Evolutionary conservation across 495 filamentous ascomycete species (phyloP), one percentile per base, ranked within the genome.

Genomic region (Oidiodendron maius): DNA sequence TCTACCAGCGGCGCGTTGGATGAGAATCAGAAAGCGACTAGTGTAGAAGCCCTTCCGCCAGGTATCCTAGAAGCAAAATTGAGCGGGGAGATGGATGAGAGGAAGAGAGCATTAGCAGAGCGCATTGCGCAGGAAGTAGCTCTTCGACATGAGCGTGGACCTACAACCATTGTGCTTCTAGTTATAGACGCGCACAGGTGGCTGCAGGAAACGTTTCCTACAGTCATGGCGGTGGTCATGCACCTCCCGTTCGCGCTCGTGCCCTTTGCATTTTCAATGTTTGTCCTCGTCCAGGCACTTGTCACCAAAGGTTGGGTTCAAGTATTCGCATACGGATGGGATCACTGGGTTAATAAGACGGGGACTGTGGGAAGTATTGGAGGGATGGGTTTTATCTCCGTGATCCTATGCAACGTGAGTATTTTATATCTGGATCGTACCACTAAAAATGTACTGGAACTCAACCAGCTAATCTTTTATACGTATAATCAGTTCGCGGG

Each of bases 301-400:
- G 79, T 81, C 8, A 81, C 77, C 4, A 83, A 81, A 46, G 81
- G 82, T 13, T 84, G 82, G 82, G 77, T 86, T 0, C 68, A 69
- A 0, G 77, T 84, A 2, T 84, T 84, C 53, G 81, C 80, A 0
- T 71, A 80, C 51, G 81, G 81, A 15, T 86, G 80, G 80, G 72
- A 82, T 48, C 74, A 77, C 40, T 84, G 82, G 81, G 80, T 85
- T 10, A 64, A 66, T 21, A 81, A 71, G 55, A 85, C 82, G 5
- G 82, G 80, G 3, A 78, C 77, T 0, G 64, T 84, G 2, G 82
- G 81, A 8, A 73, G 73, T 4, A 67, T 84, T 45, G 80, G 77
- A 9, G 82, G 80, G 4, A 86, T 86, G 81, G 81, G 68, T 1
- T 81, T 86, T 46, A 55, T 86, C 4, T 83, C 80, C 8, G 79